These are phyloP conservation scores for Gaeumannomyces sp. DNA, from an alignment of 2,329 filamentous ascomycete species.

Conservation along the genomic window DNA sequence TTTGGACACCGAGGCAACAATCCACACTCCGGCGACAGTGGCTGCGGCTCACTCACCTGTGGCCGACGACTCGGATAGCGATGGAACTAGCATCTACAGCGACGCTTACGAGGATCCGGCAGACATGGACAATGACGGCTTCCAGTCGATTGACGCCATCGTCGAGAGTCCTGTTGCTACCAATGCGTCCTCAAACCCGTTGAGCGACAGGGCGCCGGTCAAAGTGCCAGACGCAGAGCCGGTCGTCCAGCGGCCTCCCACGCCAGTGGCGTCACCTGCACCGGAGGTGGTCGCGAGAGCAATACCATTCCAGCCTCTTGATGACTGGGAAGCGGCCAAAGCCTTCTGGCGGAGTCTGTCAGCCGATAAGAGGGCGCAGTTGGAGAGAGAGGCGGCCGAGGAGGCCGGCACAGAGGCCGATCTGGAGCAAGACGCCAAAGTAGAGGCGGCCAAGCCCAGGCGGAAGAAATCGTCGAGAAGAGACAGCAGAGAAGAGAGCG, in stretches of 20 bases:
- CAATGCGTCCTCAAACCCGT: constrained; percentile 10
- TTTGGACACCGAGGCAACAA: constrained; percentile 13
- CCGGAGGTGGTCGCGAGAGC: background rate
- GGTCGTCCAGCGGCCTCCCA: background rate
- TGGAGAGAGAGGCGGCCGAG: constrained; percentile 52
- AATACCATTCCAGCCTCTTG: constrained; percentile 12
- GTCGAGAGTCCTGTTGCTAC: constrained; percentile 49
- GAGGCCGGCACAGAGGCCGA: constrained; percentile 44
- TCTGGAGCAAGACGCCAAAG: constrained; percentile 28
- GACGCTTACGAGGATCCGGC: constrained; percentile 71
- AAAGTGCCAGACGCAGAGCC: background rate
- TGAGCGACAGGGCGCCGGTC: no score
- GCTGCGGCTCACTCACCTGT: constrained; percentile 19
- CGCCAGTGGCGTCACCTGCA: background rate
- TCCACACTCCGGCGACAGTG: constrained; percentile 18
- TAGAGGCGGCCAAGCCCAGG: constrained; percentile 29
- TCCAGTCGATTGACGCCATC: constrained; percentile 67
- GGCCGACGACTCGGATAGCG: constrained; percentile 26
- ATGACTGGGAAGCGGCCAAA: constrained; percentile 63
- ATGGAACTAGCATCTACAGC: constrained; percentile 56
- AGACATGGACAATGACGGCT: constrained; percentile 59
- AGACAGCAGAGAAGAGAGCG: constrained; percentile 32
- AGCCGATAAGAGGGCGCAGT: constrained; percentile 54
- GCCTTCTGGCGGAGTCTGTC: constrained; percentile 64
- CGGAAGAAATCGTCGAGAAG: constrained; percentile 35